phyloP scores from a whole-genome alignment of 805 yeast genomes.

The Starmerella floricola region DNA sequence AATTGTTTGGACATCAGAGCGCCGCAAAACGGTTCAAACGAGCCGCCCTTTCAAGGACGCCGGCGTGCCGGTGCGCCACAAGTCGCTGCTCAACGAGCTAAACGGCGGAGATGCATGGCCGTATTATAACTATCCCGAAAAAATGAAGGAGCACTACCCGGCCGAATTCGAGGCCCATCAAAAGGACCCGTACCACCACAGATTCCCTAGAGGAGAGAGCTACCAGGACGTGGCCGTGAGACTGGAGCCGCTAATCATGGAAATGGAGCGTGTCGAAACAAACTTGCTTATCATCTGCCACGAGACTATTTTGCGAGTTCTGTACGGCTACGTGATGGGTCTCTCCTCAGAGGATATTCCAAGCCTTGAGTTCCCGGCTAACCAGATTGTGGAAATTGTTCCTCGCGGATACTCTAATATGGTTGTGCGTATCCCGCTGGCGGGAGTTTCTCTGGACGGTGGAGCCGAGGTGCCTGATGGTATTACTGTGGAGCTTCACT shows the following conservation, averaged over 20 bases:
- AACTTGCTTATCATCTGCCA: conserved; percentile 87
- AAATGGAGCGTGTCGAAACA: conserved; percentile 74
- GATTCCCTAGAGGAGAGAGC: conserved; percentile 86
- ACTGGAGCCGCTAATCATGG: conserved; percentile 83
- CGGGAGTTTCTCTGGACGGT: conserved; percentile 21
- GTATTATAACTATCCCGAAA: conserved; percentile 38
- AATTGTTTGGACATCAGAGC: conserved; percentile 91
- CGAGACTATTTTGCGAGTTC: conserved; percentile 75
- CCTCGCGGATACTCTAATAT: conserved; percentile 22
- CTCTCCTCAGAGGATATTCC: conserved; percentile 82
- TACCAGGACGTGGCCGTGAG: conserved; percentile 93
- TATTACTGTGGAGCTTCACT: conserved; percentile 2
- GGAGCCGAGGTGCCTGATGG: conserved; percentile 19
- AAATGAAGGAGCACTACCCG: conserved; percentile 50
- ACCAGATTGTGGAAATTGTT: conserved; percentile 71
- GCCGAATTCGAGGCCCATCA: conserved; percentile 53
- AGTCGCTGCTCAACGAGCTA: conserved; percentile 74
- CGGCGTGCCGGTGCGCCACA: conserved; percentile 55
- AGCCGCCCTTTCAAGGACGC: conserved; percentile 51
- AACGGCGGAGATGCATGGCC: conserved; percentile 83
- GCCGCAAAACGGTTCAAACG: conserved; percentile 71
- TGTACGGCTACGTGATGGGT: conserved; percentile 92
- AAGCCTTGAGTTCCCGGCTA: conserved; percentile 56
- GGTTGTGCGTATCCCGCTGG: conserved; percentile 22
- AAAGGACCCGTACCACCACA: conserved; percentile 80